phyloP scores from a whole-genome alignment of 1,139 yeast genomes.

The Hansenula lynferdii region DNA sequence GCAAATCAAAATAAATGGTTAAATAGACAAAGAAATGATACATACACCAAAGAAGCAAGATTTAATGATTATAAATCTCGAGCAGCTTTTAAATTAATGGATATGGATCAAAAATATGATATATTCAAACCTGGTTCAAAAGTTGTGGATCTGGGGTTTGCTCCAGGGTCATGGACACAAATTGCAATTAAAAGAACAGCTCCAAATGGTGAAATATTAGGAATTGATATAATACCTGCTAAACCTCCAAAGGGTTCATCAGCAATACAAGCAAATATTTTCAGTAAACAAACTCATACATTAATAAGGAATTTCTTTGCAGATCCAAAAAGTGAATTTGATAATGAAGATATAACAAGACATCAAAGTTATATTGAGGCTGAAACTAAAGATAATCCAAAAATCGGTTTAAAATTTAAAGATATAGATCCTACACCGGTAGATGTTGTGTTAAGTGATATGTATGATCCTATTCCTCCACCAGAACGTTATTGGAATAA shows the following conservation, averaged over 20 bases:
- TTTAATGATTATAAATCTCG: constrained; percentile 64
- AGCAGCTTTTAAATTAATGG: constrained; percentile 84
- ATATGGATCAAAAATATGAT: constrained; percentile 58
- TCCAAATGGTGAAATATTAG: constrained; percentile 64
- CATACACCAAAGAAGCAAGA: constrained; percentile 61
- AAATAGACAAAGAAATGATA: constrained; percentile 61
- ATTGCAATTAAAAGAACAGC: constrained; percentile 61
- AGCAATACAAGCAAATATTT: constrained; percentile 81
- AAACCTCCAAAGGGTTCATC: constrained; percentile 78
- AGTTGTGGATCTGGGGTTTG: constrained; percentile 86
- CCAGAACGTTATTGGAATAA: constrained; percentile 59
- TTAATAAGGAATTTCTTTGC: constrained; percentile 51
- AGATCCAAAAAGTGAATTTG: constrained; percentile 4
- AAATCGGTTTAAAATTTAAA: constrained; percentile 4
- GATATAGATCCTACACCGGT: too few relatives aligned
- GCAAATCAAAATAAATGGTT: constrained; percentile 62
- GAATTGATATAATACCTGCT: constrained; percentile 78
- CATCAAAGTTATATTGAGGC: constrained; percentile 17
- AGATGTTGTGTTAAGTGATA: constrained; percentile 80
- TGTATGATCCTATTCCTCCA: constrained; percentile 74
- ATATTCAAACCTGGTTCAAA: constrained; percentile 53
- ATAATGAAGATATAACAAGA: constrained; percentile 5
- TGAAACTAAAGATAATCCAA: constrained; percentile 13
- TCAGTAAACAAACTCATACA: constrained; percentile 61
- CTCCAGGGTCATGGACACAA: constrained; percentile 96